These are phyloP conservation scores for Sporothrix sp. DNA, from an alignment of 2,329 filamentous ascomycete species.

Conservation along the genomic window DNA sequence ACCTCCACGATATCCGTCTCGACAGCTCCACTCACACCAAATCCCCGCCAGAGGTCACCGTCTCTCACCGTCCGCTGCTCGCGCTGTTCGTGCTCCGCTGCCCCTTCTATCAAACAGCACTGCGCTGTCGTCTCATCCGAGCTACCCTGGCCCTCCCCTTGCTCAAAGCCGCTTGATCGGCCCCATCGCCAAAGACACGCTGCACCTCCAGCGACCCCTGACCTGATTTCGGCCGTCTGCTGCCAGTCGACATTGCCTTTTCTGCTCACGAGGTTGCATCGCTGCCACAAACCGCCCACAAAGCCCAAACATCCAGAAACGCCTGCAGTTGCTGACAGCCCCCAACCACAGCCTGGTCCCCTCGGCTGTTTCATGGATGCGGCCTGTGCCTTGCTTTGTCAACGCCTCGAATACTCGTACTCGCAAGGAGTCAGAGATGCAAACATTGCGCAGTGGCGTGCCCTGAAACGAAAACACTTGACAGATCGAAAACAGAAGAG, in stretches of 20 bases:
- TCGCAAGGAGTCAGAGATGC: no score
- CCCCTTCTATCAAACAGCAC: slow-evolving; percentile 15
- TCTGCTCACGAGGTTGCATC: slow-evolving; percentile 1
- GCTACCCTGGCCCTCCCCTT: slow-evolving; percentile 18
- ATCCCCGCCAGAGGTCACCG: no score
- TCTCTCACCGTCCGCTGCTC: no score
- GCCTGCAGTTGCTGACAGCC: no score
- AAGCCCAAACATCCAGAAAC: no score
- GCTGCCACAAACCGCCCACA: background rate
- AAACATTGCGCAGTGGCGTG: no score
- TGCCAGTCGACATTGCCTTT: background rate
- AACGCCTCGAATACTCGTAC: no score
- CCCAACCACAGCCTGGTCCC: slow-evolving; percentile 18
- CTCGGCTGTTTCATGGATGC: slow-evolving; percentile 28
- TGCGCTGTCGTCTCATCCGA: slow-evolving; percentile 24
- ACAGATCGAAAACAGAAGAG: background rate
- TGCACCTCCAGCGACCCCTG: no score
- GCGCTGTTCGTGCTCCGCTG: slow-evolving; percentile 15
- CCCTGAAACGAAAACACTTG: no score
- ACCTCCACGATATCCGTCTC: background rate
- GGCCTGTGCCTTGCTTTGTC: slow-evolving; percentile 14
- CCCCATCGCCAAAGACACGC: slow-evolving; percentile 8
- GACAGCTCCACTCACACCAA: slow-evolving; percentile 8
- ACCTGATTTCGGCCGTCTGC: no score
- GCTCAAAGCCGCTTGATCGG: background rate